Evolutionary conservation across 305 asterid species (phyloP), one percentile per base, ranked within the genome.

Genomic region (Fraxinus greggii): DNA sequence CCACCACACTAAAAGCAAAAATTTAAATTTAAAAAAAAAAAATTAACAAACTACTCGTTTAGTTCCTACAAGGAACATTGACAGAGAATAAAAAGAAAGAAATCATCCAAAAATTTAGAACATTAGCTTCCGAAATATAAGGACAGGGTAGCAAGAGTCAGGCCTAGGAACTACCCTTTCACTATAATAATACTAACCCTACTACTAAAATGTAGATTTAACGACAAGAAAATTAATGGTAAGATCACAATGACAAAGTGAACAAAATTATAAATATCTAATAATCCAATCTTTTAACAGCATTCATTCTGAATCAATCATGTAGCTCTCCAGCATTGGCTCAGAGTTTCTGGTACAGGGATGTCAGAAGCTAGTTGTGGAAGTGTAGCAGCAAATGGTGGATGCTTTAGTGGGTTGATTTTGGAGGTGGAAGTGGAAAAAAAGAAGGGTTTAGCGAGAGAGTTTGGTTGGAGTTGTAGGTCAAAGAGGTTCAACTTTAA

Each of bases 121-220:
- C 38, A 15, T 67, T 69, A 48, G 33, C 28, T 31, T 72, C 72
- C 19, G 54, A 79, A 33, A 72, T 21, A 7, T 7, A 69, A 69
- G 38, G 75, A 69, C 23, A 29, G 40, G 75, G 29, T 69, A 15
- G 75, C 75, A 40, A 29, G 3, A 69, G 38, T 29, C 40, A 69
- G 40, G 75, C 17, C 38, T 4, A 13, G 75, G 35, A 69, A 29
- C 75, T 33, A 67, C 40, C 33, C 35, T 23, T 23, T 29, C 38
- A 69, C 75, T 28, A 29, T 38, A 61, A 78, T 82, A 42, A 51
- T 33, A 54, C 78, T 31, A 48, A 82, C 42, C 70, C 63, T 36
- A 77, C 24, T 56, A 81, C 33, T 35, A 72, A 24, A 13, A 24
- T 59, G 12, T 48, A 76, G 67, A 67, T 61, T 42, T 42, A 59